phyloP scores from a whole-genome alignment of 192 early-diverging fungal species.

The Backusella australiensis region DNA sequence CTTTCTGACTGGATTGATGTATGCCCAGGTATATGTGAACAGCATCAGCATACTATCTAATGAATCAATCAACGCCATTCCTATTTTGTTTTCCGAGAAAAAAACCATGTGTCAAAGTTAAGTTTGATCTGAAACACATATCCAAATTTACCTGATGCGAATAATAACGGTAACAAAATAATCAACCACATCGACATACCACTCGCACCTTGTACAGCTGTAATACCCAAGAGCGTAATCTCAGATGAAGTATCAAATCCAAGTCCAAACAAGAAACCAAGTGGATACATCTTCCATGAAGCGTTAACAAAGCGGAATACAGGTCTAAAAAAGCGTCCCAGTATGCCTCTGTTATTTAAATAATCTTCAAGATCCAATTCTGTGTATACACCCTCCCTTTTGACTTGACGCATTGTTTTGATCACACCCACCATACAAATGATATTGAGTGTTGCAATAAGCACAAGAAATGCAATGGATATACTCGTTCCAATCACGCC shows the following conservation, averaged over 20 bases:
- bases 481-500: slow-evolving; percentile 61
- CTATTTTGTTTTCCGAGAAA: slow-evolving; percentile 21
- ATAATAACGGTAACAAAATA: slow-evolving; percentile 60
- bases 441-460: slow-evolving; percentile 57
- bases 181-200: slow-evolving; percentile 51
- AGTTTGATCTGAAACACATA: neutral
- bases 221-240: slow-evolving; percentile 57
- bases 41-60: slow-evolving; percentile 69
- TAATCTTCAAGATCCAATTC: slow-evolving; percentile 40
- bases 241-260: slow-evolving; percentile 77
- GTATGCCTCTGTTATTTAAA: slow-evolving; percentile 33
- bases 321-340: slow-evolving; percentile 47
- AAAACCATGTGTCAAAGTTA: neutral
- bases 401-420: slow-evolving; percentile 33
- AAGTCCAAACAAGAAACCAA: slow-evolving; percentile 63
- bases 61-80: slow-evolving; percentile 69
- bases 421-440: slow-evolving; percentile 42
- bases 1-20: slow-evolving; percentile 59
- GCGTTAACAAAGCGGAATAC: slow-evolving; percentile 52
- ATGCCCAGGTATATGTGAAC: slow-evolving; percentile 61
- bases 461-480: slow-evolving; percentile 53
- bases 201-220: slow-evolving; percentile 46
- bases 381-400: slow-evolving; percentile 33
- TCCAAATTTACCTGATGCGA: slow-evolving; percentile 48
- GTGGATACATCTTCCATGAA: slow-evolving; percentile 67